Conservation (phyloP, 2,329 filamentous ascomycete species). For the Penicillium oxalicum region DNA sequence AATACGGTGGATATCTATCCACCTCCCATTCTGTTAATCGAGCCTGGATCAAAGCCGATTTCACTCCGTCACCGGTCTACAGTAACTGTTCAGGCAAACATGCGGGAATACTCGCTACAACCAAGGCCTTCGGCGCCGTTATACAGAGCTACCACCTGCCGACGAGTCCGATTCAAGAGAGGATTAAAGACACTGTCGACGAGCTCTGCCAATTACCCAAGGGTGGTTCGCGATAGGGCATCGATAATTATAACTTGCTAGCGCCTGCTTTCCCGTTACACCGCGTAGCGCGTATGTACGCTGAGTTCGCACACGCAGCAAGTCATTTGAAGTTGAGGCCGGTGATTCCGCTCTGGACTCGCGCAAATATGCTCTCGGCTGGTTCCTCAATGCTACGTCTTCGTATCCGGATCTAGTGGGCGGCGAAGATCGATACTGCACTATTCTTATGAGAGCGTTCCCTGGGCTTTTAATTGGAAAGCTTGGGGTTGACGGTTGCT, state of each 20-base stretch:
- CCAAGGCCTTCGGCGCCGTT: conserved; percentile 31
- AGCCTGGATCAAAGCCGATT: conserved; percentile 37
- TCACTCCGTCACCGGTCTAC: conserved; percentile 34
- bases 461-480: conserved; percentile 41
- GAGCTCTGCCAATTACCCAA: conserved; percentile 29
- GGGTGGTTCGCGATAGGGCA: conserved; percentile 36
- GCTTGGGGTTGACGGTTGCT: conserved; percentile 47
- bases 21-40: conserved; percentile 33
- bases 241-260: conserved; percentile 47
- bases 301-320: conserved; percentile 33
- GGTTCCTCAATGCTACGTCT: conserved; percentile 42
- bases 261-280: conserved; percentile 41
- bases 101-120: conserved; percentile 43
- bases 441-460: conserved; percentile 40
- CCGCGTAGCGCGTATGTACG: conserved; percentile 33
- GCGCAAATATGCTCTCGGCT: conserved; percentile 26
- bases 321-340: conserved; percentile 1
- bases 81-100: conserved; percentile 50
- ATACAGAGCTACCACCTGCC: conserved; percentile 33
- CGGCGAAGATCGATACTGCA: conserved; percentile 46
- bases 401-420: conserved; percentile 41
- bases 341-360: not conserved
- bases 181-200: conserved; percentile 34
- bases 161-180: conserved; percentile 36
- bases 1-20: conserved; percentile 41